A percentile compares a stretch with the other conserved stretches of the same genome.
phyloP scores from a whole-genome alignment of 1,284 basidiomycete genomes.

The Abortiporus biennis region DNA sequence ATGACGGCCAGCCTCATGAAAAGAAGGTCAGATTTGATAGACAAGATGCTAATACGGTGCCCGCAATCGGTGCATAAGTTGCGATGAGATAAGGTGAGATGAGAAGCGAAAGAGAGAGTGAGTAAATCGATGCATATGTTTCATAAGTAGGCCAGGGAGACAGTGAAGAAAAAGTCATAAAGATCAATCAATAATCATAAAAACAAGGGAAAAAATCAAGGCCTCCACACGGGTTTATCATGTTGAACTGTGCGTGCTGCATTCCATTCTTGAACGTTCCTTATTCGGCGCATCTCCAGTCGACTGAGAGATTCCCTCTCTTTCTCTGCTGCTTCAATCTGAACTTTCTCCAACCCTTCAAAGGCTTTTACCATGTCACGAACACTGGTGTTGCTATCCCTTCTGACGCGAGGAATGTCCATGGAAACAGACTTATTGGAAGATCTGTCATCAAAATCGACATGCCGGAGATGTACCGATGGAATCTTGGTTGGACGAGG shows the following conservation, averaged over 20 bases:
- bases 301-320: constrained; percentile 14
- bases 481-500: constrained; percentile 30
- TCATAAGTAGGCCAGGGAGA: too few relatives aligned
- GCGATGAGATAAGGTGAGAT: too few relatives aligned
- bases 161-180: too few relatives aligned
- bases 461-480: too few relatives aligned
- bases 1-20: too few relatives aligned
- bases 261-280: constrained; percentile 20
- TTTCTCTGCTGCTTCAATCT: constrained; percentile 11
- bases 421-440: constrained; percentile 17
- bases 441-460: too few relatives aligned
- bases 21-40: too few relatives aligned
- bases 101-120: too few relatives aligned
- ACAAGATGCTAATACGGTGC: too few relatives aligned
- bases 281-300: constrained; percentile 19
- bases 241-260: constrained; percentile 9
- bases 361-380: constrained; percentile 61
- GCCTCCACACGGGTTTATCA: constrained; percentile 18
- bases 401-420: constrained; percentile 29
- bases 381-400: constrained; percentile 60
- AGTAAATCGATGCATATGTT: too few relatives aligned
- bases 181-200: too few relatives aligned
- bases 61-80: too few relatives aligned
- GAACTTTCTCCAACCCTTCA: constrained; percentile 40
- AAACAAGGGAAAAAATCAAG: constrained; percentile 8